Conservation (phyloP, 208 protist genomes). For the Balamuthia mandrillaris region DNA sequence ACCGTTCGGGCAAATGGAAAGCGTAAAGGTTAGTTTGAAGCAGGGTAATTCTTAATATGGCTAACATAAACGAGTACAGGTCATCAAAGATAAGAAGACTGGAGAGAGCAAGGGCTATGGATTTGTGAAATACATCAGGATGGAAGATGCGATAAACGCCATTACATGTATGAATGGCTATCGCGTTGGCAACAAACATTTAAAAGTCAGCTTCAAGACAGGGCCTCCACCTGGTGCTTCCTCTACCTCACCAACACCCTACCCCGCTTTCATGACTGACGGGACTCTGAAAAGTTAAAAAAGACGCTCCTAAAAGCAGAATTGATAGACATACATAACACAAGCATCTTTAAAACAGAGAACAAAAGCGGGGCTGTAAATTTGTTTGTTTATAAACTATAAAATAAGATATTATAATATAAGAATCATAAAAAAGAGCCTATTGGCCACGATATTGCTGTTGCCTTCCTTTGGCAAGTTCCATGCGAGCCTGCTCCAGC, state of each 20-base stretch:
- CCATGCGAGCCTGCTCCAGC: slow-evolving; percentile 30
- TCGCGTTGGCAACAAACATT: not conserved
- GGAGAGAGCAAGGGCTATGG: slow-evolving; percentile 21
- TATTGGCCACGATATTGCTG: no score
- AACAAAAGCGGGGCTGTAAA: no score
- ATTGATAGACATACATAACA: no score
- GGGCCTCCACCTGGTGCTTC: no score
- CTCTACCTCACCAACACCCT: no score
- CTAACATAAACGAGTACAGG: not conserved
- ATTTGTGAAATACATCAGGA: slow-evolving; percentile 10
- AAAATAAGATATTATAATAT: no score
- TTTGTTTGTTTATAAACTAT: no score
- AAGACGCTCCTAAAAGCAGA: no score
- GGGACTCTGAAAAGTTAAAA: no score
- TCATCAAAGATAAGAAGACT: not conserved
- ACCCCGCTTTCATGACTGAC: no score
- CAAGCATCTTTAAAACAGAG: no score
- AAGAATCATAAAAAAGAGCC: no score
- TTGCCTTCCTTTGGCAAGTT: not conserved
- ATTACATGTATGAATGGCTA: slow-evolving; percentile 21
- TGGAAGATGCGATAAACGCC: slow-evolving; percentile 4
- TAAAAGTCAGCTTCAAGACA: slow-evolving; percentile 20
- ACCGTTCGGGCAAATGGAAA: not conserved
- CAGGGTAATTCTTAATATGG: not conserved
- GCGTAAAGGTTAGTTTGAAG: not conserved